Evolutionary conservation across 2,329 filamentous ascomycete species (phyloP).

Genomic region (Grosmannia serpens): DNA sequence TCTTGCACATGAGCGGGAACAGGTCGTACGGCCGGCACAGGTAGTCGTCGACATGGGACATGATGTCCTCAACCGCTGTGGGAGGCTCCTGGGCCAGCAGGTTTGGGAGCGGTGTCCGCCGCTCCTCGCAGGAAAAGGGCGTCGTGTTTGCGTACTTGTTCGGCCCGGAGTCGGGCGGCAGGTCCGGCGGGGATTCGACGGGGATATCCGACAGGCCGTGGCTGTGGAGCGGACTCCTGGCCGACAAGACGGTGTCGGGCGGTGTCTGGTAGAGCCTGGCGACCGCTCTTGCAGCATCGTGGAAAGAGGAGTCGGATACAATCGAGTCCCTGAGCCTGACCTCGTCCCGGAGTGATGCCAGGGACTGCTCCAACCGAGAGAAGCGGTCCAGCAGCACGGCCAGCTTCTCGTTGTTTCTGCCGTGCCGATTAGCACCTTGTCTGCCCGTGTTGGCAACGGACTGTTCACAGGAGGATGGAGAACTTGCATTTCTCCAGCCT

Average conservation of each 20-base stretch:
- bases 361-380: not conserved
- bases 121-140: not conserved
- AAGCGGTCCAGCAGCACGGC: not conserved
- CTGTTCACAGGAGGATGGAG: no score
- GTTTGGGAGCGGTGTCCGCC: not conserved
- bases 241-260: not conserved
- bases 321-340: not conserved
- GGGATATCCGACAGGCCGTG: no score
- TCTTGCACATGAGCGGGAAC: slow-evolving; percentile 3
- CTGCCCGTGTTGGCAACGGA: no score
- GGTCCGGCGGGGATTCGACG: not conserved
- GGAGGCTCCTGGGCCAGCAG: not conserved
- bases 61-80: not conserved
- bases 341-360: not conserved
- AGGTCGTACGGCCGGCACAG: not conserved
- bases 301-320: not conserved
- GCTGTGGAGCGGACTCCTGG: not conserved
- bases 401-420: not conserved
- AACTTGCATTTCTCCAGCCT: not conserved
- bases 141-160: not conserved
- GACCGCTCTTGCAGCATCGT: not conserved
- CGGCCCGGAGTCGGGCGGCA: not conserved
- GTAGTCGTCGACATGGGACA: not conserved
- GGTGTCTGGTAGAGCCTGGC: not conserved
- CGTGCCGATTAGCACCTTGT: no score